phyloP scores from a whole-genome alignment of 305 asterid genomes.

The Nicotiana rustica region DNA sequence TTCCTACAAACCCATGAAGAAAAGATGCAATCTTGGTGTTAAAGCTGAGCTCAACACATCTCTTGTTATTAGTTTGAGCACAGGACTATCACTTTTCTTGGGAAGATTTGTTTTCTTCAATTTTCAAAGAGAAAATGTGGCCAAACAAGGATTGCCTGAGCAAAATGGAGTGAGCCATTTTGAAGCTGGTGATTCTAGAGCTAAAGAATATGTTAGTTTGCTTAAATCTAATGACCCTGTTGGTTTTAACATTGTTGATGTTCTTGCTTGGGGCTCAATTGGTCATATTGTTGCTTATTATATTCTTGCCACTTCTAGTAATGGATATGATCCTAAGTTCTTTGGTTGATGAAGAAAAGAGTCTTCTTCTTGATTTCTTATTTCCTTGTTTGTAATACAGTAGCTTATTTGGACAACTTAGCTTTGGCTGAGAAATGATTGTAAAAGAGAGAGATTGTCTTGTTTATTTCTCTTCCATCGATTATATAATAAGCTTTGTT shows the following conservation, averaged over 20 bases:
- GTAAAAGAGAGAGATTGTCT: too few relatives aligned
- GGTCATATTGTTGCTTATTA: constrained; percentile 96
- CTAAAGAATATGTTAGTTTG: constrained; percentile 92
- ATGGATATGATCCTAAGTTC: constrained; percentile 94
- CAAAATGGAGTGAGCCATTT: constrained; percentile 89
- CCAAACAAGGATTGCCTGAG: constrained; percentile 84
- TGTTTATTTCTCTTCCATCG: too few relatives aligned
- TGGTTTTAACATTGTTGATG: constrained; percentile 94
- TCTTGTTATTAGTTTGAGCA: constrained; percentile 87
- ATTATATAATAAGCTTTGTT: too few relatives aligned
- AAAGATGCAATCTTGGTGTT: constrained; percentile 37
- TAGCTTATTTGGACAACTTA: too few relatives aligned
- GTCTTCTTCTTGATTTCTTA: too few relatives aligned
- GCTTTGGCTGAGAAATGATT: too few relatives aligned
- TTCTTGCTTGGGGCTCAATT: constrained; percentile 94
- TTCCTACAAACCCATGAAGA: constrained; percentile 48
- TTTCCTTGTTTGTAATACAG: too few relatives aligned
- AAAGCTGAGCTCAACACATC: constrained; percentile 83
- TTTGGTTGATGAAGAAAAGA: constrained; percentile 40
- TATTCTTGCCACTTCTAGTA: constrained; percentile 87
- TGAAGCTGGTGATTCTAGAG: constrained; percentile 89
- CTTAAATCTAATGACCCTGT: constrained; percentile 94
- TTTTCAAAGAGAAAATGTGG: constrained; percentile 95
- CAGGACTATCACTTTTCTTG: constrained; percentile 82
- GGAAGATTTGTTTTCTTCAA: constrained; percentile 94